Conservation (phyloP, 176 grass and related monocot genomes). For the Bromus sterilis region DNA sequence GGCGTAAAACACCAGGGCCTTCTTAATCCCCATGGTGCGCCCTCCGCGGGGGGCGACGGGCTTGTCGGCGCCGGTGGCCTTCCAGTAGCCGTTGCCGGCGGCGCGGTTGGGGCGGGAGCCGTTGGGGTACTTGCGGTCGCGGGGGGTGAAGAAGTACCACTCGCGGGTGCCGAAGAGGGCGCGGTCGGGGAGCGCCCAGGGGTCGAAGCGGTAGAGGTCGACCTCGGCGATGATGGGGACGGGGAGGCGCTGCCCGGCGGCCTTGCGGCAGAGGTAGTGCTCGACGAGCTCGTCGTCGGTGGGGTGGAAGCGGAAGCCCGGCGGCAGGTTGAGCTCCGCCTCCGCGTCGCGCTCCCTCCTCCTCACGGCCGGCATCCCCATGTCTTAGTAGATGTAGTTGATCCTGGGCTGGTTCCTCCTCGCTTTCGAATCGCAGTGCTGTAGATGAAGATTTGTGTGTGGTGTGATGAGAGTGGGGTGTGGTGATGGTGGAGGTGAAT, state of each 20-base stretch:
- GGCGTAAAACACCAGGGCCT: conserved; percentile 85
- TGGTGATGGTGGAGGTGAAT: neutral
- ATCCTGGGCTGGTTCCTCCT: too few relatives aligned
- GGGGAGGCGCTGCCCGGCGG: conserved; percentile 36
- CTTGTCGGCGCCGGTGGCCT: conserved; percentile 53
- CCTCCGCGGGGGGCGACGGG: conserved; percentile 33
- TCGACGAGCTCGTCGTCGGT: conserved; percentile 89
- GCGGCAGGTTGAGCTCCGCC: conserved; percentile 66
- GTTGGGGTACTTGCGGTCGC: conserved; percentile 58
- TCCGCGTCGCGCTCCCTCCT: conserved; percentile 49
- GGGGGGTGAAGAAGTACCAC: conserved; percentile 58
- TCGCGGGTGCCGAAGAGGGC: conserved; percentile 45
- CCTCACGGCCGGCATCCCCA: conserved; percentile 8
- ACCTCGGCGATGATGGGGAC: conserved; percentile 87
- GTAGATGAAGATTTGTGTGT: too few relatives aligned
- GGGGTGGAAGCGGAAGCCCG: conserved; percentile 92
- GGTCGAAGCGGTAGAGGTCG: conserved; percentile 93
- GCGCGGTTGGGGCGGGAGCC: conserved; percentile 35
- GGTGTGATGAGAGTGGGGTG: neutral
- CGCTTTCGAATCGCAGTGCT: too few relatives aligned
- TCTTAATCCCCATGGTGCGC: conserved; percentile 69
- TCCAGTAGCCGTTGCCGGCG: conserved; percentile 50
- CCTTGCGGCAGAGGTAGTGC: conserved; percentile 56
- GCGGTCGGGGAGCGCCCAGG: conserved; percentile 49
- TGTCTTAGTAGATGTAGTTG: too few relatives aligned